Base-by-base conservation (phyloP, 2,329 filamentous ascomycete genomes). In the Aspergillus melleus region DNA sequence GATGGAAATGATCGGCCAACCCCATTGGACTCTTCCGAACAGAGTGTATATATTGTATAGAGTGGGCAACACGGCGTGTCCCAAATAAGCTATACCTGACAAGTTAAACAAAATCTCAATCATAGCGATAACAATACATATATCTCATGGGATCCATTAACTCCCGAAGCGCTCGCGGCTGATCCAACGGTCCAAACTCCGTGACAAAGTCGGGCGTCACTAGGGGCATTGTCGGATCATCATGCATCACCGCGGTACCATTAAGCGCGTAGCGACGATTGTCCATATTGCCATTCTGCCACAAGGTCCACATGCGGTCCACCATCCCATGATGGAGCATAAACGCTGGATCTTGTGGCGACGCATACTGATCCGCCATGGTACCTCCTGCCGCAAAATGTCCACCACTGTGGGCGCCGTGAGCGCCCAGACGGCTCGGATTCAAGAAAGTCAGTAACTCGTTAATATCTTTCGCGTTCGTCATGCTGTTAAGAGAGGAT, bases 281-380 rank as follows among this genome's bases (percentile, higher is more conserved):
- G n/a, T 47, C 50, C 4, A 16, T 14, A 49, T 54, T 49, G 10
- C 19, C 11, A 4, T 19, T 42, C 60, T 64, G 62, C 62, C 62
- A 64, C 9, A 57, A 12, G 26, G 55, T 32, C 62, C 62, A 64
- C 49, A 64, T 20, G 6, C 57, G 57, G 36, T 64, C 62, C 19
- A 62, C 55, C 55, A 58, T 58, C 6, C 39, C 57, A 58, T 64
- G 62, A 36, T 64, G 62, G n/a, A 62, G 29, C 51, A 58, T 58
- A 22, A 64, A 64, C 2, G 54, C 26, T 11, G 62, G 62, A 19
- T 64, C 62, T 44, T 64, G 62, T 24, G 57, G 54, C 8, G 52
- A 54, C 16, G 60, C 26, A 56, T 55, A 64, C n/a, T 55, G 49
- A 55, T 64, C 62, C 19, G 14, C n/a, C 60, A 64, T 60, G 4